Evolutionary conservation across 192 early-diverging fungal genomes (phyloP), one percentile per base, ranked within the genome.

Genomic region (Backusella sp.): DNA sequence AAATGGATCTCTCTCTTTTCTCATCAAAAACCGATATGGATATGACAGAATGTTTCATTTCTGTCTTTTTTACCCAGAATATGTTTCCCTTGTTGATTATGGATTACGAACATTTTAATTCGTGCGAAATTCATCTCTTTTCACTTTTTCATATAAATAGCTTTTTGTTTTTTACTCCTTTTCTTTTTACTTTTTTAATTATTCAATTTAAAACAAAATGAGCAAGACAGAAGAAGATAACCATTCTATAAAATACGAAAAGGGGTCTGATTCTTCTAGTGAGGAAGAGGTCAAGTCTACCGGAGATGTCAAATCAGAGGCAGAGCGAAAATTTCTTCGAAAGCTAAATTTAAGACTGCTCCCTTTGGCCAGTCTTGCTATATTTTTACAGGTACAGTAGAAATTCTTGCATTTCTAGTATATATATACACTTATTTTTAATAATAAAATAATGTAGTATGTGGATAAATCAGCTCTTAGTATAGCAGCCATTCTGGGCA

Each of bases 341-440:
- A 52, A 42, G 17, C 26, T 77, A 17, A 71, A 66, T 68, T 26
- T 77, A 21, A 46, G 59, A 42, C 62, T 78, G 0, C 66, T 78
- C 36, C 77, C 77, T 39, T 68, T 41, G 72, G 39, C 72, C n/a
- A 23, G 39, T 32, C 6, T 78, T 3, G 32, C 73, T 41, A 68
- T 44, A 26, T 73, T 78, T 46, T 67, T 73, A 23, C 76, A 78
- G 70, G 77, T 66, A 78, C 66, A 68, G 2, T 30, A 5, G 0
- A n/a, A 26, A 15, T 42, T 26, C n/a, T 39, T 39, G n/a, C 42
- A 28, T 70, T 72, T 17, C 15, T 21, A n/a, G n/a, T n/a, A 19
- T 49, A n/a, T 49, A 49, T n/a, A 21, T 49, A 0, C 49, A 44
- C 42, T 44, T 44, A 3, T 44, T 53, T 59, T 39, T 46, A 30